Evolutionary conservation across 2,329 filamentous ascomycete species (phyloP).

Genomic region (Herpotrichia juniperi): DNA sequence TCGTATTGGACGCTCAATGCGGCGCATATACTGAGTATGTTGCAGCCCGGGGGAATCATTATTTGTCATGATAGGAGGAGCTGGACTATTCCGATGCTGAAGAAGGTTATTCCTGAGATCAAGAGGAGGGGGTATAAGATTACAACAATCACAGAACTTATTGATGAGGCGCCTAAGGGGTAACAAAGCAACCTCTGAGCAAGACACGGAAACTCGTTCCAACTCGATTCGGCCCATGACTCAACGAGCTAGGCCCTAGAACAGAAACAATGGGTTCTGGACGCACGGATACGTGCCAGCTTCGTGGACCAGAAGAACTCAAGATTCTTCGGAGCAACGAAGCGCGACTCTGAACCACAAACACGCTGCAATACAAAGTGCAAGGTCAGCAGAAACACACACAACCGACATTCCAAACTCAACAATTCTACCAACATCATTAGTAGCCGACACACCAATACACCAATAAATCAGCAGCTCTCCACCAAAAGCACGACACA

Average conservation of each 20-base stretch:
- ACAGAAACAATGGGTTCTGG: background rate
- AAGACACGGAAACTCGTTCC: too few species aligned
- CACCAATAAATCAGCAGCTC: too few species aligned
- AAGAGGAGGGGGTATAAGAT: slow-evolving; percentile 71
- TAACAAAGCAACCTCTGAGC: background rate
- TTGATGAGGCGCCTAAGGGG: slow-evolving; percentile 46
- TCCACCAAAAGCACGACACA: too few species aligned
- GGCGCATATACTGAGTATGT: slow-evolving; percentile 79
- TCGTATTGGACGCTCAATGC: slow-evolving; percentile 72
- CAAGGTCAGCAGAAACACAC: too few species aligned
- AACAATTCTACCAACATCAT: too few species aligned
- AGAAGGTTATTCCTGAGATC: slow-evolving; percentile 73
- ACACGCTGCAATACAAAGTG: too few species aligned
- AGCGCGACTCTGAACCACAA: background rate
- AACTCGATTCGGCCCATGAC: background rate
- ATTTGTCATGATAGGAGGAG: slow-evolving; percentile 83
- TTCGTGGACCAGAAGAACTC: too few species aligned
- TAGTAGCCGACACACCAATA: too few species aligned
- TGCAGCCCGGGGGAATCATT: slow-evolving; percentile 76
- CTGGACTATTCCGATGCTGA: slow-evolving; percentile 85
- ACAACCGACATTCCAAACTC: too few species aligned
- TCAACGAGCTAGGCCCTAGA: background rate
- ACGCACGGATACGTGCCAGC: background rate
- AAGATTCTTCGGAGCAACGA: background rate
- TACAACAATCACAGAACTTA: slow-evolving; percentile 72